Conservation (phyloP, 1,139 yeast species). For the Saccharomyces hybrid region DNA sequence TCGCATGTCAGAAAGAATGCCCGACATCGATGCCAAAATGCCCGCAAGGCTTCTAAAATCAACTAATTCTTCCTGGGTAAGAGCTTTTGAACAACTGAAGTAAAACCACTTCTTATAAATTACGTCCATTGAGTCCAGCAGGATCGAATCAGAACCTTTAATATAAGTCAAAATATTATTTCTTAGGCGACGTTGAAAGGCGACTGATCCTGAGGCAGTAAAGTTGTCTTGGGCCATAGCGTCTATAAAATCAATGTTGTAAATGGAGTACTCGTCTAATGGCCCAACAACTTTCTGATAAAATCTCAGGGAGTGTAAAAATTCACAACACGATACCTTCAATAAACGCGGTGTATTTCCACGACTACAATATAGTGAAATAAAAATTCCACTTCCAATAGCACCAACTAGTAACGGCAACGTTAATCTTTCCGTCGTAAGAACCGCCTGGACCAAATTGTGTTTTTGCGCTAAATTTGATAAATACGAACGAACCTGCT, state of each 20-base stretch:
- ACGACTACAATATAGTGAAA: constrained; percentile 22
- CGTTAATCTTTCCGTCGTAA: constrained; percentile 16
- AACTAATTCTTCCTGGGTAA: constrained; percentile 26
- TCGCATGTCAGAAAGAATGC: constrained; percentile 42
- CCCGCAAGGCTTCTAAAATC: constrained; percentile 57
- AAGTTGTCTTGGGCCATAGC: constrained; percentile 49
- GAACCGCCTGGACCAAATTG: constrained; percentile 10
- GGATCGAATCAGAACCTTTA: constrained; percentile 51
- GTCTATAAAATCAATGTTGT: constrained; percentile 43
- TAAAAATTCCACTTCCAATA: constrained; percentile 25
- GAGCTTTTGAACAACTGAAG: constrained; percentile 10
- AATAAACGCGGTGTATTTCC: constrained; percentile 18
- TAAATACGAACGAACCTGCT: constrained; percentile 20
- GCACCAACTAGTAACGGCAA: constrained; percentile 23
- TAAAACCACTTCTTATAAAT: constrained; percentile 49
- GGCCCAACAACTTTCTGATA: constrained; percentile 16
- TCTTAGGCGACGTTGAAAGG: constrained; percentile 62
- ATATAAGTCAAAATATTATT: constrained; percentile 46
- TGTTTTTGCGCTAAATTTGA: constrained; percentile 12
- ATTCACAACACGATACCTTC: constrained; percentile 17
- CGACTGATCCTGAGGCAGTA: constrained; percentile 71
- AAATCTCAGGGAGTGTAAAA: constrained; percentile 15
- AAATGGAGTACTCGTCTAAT: constrained; percentile 19
- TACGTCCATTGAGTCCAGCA: constrained; percentile 55
- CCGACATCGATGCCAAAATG: constrained; percentile 51